Evolutionary conservation across 2,329 filamentous ascomycete species (phyloP).

Genomic region (Cytospora chrysosperma): DNA sequence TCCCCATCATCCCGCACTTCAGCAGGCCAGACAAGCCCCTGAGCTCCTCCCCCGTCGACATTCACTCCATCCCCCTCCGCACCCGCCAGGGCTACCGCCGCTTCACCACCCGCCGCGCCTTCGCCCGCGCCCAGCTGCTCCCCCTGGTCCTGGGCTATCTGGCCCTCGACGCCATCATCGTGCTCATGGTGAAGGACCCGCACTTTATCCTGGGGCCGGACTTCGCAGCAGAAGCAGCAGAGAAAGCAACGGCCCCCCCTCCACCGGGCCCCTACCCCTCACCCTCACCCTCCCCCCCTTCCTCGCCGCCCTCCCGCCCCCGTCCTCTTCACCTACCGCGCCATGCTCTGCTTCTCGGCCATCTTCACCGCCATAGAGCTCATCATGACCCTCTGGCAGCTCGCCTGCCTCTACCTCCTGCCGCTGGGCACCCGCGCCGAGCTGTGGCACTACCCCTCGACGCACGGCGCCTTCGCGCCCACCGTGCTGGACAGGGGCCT

Average conservation of each 20-base stretch:
- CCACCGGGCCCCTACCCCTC: conserved; percentile 41
- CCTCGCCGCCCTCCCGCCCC: conserved; percentile 43
- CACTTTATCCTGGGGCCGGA: conserved; percentile 65
- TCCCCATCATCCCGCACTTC: conserved; percentile 47
- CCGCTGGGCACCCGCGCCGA: conserved; percentile 49
- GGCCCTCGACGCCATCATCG: conserved; percentile 67
- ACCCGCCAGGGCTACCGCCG: conserved; percentile 48
- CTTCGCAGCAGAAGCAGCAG: not conserved
- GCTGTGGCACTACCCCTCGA: conserved; percentile 53
- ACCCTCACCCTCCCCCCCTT: conserved; percentile 46
- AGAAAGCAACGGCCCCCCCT: conserved; percentile 33
- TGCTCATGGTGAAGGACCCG: conserved; percentile 70
- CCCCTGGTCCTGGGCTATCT: conserved; percentile 60
- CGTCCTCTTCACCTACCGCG: conserved; percentile 55
- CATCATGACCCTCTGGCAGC: conserved; percentile 58
- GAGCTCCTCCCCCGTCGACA: conserved; percentile 39
- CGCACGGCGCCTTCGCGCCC: conserved; percentile 52
- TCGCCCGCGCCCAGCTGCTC: conserved; percentile 46
- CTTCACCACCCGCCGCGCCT: conserved; percentile 40
- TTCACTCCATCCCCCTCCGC: conserved; percentile 41
- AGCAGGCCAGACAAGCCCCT: conserved; percentile 42
- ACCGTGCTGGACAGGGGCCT: conserved; percentile 68
- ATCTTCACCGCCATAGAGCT: conserved; percentile 61
- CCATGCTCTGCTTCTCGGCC: conserved; percentile 52
- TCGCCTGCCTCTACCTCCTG: conserved; percentile 52